Conservation (phyloP, 2,329 filamentous ascomycete genomes). For the Fusarium nodosum region DNA sequence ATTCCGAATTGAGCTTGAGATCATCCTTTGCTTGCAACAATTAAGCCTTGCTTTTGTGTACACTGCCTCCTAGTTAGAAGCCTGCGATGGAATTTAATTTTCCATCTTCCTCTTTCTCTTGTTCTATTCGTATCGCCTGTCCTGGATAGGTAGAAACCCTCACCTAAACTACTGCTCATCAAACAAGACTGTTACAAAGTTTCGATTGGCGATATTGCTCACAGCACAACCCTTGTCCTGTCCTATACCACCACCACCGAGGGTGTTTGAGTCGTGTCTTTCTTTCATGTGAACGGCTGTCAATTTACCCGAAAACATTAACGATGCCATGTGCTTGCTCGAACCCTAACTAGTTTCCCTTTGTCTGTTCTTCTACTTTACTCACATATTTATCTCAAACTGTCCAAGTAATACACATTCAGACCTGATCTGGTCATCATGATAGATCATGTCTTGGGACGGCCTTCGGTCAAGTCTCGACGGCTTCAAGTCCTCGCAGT, state of each 20-base stretch:
- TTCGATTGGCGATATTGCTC: conserved; percentile 1
- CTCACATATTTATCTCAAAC: neutral
- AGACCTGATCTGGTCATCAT: conserved; percentile 53
- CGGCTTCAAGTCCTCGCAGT: conserved; percentile 94
- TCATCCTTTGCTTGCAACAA: conserved; percentile 9
- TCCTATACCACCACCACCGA: conserved; percentile 30
- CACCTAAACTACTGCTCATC: neutral
- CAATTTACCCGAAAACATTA: conserved; percentile 24
- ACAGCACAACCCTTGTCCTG: conserved; percentile 18
- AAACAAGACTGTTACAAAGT: conserved; percentile 13
- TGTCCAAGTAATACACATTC: conserved; percentile 2
- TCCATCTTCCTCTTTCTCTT: neutral
- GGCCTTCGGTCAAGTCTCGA: conserved; percentile 90
- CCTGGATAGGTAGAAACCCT: neutral
- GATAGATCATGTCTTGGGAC: conserved; percentile 91
- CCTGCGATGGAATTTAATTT: conserved; percentile 2
- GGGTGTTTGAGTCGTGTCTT: conserved; percentile 31
- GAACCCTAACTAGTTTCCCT: conserved; percentile 26
- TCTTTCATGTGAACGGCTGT: conserved; percentile 47
- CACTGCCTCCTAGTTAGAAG: neutral
- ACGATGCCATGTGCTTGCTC: conserved; percentile 41
- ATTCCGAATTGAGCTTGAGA: conserved; percentile 36
- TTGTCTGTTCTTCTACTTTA: conserved; percentile 17
- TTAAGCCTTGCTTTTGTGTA: conserved; percentile 12
- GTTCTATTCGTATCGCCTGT: neutral